phyloP scores from a whole-genome alignment of 1,139 yeast species.

The Kodamaea sp. region DNA sequence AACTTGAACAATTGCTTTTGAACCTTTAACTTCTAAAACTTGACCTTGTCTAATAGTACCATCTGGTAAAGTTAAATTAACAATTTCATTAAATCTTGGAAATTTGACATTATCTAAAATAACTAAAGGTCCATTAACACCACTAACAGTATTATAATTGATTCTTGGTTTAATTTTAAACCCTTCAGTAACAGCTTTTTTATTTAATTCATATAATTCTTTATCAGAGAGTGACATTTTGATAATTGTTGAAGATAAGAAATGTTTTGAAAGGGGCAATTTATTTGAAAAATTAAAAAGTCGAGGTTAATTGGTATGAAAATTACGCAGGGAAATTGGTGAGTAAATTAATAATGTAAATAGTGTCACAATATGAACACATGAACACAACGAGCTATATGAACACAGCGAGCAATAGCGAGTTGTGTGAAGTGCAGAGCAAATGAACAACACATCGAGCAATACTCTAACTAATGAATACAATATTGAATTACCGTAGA shows the following conservation, averaged over 20 bases:
- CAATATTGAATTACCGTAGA: too few relatives aligned
- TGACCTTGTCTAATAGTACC: constrained; percentile 95
- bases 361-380: too few relatives aligned
- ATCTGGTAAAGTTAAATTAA: constrained; percentile 91
- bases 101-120: constrained; percentile 93
- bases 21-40: constrained; percentile 95
- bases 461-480: too few relatives aligned
- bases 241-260: constrained; percentile 8
- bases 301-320: neutral
- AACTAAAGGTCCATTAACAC: constrained; percentile 97
- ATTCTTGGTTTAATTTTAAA: constrained; percentile 87
- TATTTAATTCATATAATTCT: constrained; percentile 73
- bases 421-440: too few relatives aligned
- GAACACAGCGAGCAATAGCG: too few relatives aligned
- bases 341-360: neutral
- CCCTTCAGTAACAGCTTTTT: constrained; percentile 87
- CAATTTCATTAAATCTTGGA: constrained; percentile 96
- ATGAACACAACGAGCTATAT: too few relatives aligned
- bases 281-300: neutral
- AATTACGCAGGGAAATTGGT: neutral
- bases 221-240: constrained; percentile 38
- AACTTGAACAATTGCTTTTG: constrained; percentile 96
- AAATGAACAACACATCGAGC: too few relatives aligned
- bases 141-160: constrained; percentile 93
- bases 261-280: constrained; percentile 3